Percentiles rank a stretch among this genome's conserved stretches.
These are phyloP conservation scores for Arthrobotrys conoides DNA, from an alignment of 2,329 filamentous ascomycete genomes.

Conservation along the genomic window DNA sequence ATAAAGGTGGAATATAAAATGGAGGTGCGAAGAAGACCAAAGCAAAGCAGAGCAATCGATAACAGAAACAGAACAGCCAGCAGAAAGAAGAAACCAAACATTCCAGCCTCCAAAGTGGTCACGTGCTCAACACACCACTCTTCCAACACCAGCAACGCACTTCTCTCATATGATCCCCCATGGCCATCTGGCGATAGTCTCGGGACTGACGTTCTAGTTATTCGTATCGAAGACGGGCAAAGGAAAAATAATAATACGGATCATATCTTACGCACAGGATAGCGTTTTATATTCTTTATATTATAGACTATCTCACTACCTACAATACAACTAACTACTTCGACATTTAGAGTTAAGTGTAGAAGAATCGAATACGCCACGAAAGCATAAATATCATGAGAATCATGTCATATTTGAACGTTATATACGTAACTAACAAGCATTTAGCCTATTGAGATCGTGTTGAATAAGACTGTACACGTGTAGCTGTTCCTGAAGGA, in stretches of 20 bases:
- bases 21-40: not conserved
- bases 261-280: too few relatives aligned
- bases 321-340: too few relatives aligned
- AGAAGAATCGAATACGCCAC: too few relatives aligned
- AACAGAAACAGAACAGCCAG: slow-evolving; percentile 11
- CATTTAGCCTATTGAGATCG: not conserved
- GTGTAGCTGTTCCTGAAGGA: not conserved
- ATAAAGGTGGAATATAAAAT: slow-evolving; percentile 4
- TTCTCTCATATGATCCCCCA: not conserved
- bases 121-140: slow-evolving; percentile 2
- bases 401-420: too few relatives aligned
- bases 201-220: too few relatives aligned
- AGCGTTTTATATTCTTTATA: too few relatives aligned
- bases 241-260: too few relatives aligned
- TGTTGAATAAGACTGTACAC: not conserved
- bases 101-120: slow-evolving; percentile 8
- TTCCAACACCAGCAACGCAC: slow-evolving; percentile 14
- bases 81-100: slow-evolving; percentile 18
- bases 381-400: not conserved
- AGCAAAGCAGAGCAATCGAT: slow-evolving; percentile 13
- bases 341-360: too few relatives aligned
- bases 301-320: too few relatives aligned
- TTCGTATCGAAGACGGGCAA: too few relatives aligned
- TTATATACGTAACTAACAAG: not conserved
- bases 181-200: not conserved